These are phyloP conservation scores for Calonectria henricotiae DNA, from an alignment of 2,329 filamentous ascomycete species.

Conservation along the genomic window DNA sequence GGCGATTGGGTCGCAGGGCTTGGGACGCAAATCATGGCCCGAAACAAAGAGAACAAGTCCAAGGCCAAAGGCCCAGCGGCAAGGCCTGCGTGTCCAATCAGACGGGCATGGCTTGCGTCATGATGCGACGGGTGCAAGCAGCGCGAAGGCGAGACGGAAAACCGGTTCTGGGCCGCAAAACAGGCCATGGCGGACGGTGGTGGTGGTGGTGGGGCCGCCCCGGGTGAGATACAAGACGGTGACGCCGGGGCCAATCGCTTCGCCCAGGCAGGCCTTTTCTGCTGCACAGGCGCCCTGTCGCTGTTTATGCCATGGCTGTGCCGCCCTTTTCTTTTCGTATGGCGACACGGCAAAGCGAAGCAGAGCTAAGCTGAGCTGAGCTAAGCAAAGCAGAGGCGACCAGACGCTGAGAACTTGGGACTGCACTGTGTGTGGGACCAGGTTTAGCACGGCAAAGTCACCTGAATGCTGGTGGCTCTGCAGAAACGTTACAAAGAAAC, in stretches of 20 bases:
- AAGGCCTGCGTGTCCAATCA: background rate
- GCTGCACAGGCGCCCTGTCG: constrained; percentile 13
- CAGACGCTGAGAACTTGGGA: background rate
- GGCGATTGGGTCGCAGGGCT: background rate
- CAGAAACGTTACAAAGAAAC: too few species aligned
- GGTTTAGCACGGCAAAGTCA: too few species aligned
- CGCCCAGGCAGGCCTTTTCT: background rate
- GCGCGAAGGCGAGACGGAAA: background rate
- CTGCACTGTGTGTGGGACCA: too few species aligned
- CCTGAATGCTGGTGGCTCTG: too few species aligned
- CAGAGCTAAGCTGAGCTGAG: background rate
- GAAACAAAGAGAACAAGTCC: constrained; percentile 24
- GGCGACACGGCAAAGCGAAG: background rate
- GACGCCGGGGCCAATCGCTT: constrained; percentile 26
- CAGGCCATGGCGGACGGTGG: background rate
- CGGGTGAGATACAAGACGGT: background rate
- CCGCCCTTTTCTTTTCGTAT: background rate
- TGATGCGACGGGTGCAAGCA: constrained; percentile 6
- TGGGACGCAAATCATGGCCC: constrained; percentile 13
- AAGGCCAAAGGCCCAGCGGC: background rate
- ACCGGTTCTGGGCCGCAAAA: constrained; percentile 30
- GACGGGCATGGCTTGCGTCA: constrained; percentile 22
- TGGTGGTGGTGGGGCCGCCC: constrained; percentile 25
- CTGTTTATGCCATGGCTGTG: background rate
- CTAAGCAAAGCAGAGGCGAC: background rate